A percentile compares a stretch with the other conserved stretches of the same genome.
These are phyloP conservation scores for Rubia occidens DNA, from an alignment of 305 asterid genomes.

Conservation along the genomic window DNA sequence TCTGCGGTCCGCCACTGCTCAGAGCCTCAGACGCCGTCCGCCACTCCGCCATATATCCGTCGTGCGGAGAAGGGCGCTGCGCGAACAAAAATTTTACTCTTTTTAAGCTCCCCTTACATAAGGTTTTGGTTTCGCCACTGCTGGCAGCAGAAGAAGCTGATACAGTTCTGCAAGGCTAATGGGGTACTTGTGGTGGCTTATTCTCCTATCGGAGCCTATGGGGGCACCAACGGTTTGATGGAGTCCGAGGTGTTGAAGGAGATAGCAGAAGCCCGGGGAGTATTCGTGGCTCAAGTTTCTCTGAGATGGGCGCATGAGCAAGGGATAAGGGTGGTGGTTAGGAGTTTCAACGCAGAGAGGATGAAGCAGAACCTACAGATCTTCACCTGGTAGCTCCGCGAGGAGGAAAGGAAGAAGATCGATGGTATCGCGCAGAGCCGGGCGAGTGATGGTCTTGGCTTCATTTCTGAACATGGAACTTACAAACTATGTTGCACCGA, in stretches of 20 bases:
- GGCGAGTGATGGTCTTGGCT: slow-evolving; percentile 41
- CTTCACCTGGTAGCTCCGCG: slow-evolving; percentile 43
- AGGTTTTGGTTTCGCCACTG: too few relatives aligned
- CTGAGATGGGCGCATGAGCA: slow-evolving; percentile 60
- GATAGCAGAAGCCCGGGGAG: slow-evolving; percentile 41
- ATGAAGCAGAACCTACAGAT: slow-evolving; percentile 48
- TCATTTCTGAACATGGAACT: slow-evolving; percentile 50
- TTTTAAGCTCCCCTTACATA: too few relatives aligned
- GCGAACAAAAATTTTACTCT: too few relatives aligned
- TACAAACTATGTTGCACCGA: too few relatives aligned
- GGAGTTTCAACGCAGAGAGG: slow-evolving; percentile 51
- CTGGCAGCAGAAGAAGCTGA: slow-evolving; percentile 59
- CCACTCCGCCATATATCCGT: too few relatives aligned
- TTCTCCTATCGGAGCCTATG: slow-evolving; percentile 41
- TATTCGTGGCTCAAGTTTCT: slow-evolving; percentile 46
- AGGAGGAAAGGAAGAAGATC: slow-evolving; percentile 34
- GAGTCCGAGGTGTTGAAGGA: slow-evolving; percentile 39
- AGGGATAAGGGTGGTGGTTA: slow-evolving; percentile 45
- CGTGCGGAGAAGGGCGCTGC: too few relatives aligned
- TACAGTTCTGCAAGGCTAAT: slow-evolving; percentile 42
- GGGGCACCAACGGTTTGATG: slow-evolving; percentile 50
- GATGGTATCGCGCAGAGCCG: slow-evolving; percentile 42
- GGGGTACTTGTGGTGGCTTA: slow-evolving; percentile 47
- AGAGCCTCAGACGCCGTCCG: too few relatives aligned
- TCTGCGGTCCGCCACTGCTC: too few relatives aligned